phyloP scores from a whole-genome alignment of 176 grass and related monocot species.

The barley (Hordeum vulgare) region MorexV3_pseudomolecules_assembly NC_058521.1:465535896-465536395 shows the following conservation, averaged over 20 bases:
- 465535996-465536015: conserved; percentile 92
- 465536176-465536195: conserved; percentile 24
- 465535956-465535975: conserved; percentile 83
- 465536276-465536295: conserved; percentile 22
- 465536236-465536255: conserved; percentile 22
- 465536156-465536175: not conserved
- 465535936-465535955: conserved; percentile 64
- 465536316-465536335: conserved; percentile 16
- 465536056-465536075: conserved; percentile 75
- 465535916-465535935: conserved; percentile 83
- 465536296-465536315: not conserved
- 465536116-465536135: not conserved
- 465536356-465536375: not conserved
- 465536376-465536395: no score
- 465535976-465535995: conserved; percentile 93
- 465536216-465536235: not conserved
- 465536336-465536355: not conserved
- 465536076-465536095: conserved; percentile 87
- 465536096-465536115: conserved; percentile 65
- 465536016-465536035: conserved; percentile 79
- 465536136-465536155: conserved; percentile 38
- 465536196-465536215: not conserved
- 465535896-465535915: not conserved
- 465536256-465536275: conserved; percentile 22
- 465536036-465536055: conserved; percentile 81